Base-by-base conservation (phyloP, 805 yeast species). In the Saccharomycopsis schoenii region DNA sequence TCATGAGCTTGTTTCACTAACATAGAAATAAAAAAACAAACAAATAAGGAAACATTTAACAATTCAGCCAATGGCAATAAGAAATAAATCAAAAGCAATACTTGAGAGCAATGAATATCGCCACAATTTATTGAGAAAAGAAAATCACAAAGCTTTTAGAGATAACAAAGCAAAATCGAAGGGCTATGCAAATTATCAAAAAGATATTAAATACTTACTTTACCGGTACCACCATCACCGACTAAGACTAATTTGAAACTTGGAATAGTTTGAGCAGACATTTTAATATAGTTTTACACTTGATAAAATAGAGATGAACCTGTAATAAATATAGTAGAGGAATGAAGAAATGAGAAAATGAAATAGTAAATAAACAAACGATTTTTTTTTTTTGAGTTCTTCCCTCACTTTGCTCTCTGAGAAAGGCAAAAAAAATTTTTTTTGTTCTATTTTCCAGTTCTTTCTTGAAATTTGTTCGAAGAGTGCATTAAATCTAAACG, bases 191-290 rank as follows among this genome's bases (percentile, higher is more conserved):
- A 14, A 58, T n/a, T 47, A 36, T 50, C 52, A 10, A 47, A 29
- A 21, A 21, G 3, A 17, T 21, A 15, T 24, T 43, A 12, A 14
- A 50, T 19, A 79, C 83, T 67, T 71, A 81, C 85, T 79, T 94
- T 94, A 81, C 99, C 99, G 78, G 99, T 94, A 85, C 99, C 99
- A 83, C 99, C 99, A 76, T 94, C 99, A 76, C 99, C 99, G 79
- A 94, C 99, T 73, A 94, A 86, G 72, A 94, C 99, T 77, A 94
- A 85, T 83, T 94, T 94, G 80, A 94, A 94, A 68, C 97, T 89
- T 70, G 99, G 98, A 77, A 91, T 96, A 40, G 56, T 60, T 58
- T 61, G 61, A 58, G 59, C 59, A 57, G 62, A 59, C 64, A 62
- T 62, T 25, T 17, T 57, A 36, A n/a, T 42, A 1, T 47, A 47